phyloP scores from a whole-genome alignment of 306 rosid species.

The Coriaria nepalensis region DNA sequence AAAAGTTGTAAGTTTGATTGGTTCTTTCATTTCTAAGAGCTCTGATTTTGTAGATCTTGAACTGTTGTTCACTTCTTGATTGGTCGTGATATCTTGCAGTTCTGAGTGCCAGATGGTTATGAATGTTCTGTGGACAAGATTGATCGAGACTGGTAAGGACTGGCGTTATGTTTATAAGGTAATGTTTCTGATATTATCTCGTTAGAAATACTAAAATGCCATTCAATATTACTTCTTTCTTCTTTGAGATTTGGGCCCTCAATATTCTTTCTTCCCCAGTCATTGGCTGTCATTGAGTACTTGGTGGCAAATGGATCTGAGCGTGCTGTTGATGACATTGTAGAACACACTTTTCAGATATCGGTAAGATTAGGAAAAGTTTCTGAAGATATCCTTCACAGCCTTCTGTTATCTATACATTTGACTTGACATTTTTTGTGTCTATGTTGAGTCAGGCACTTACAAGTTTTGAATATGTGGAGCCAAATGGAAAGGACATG shows the following conservation, averaged over 20 bases:
- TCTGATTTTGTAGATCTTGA: neutral
- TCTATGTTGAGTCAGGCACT: constrained; percentile 54
- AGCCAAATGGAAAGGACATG: constrained; percentile 88
- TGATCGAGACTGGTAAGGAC: constrained; percentile 87
- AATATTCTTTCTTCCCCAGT: constrained; percentile 40
- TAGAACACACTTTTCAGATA: constrained; percentile 94
- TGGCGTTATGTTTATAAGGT: constrained; percentile 99
- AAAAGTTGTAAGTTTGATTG: constrained; percentile 52
- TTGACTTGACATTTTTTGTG: constrained; percentile 6
- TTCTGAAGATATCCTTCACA: neutral
- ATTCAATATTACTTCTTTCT: constrained; percentile 3
- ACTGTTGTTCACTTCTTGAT: constrained; percentile 13
- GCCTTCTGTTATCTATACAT: constrained; percentile 5
- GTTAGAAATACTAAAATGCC: constrained; percentile 1
- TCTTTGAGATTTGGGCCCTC: constrained; percentile 9
- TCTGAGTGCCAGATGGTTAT: constrained; percentile 96
- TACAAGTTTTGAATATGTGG: constrained; percentile 90
- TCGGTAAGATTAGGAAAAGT: constrained; percentile 37
- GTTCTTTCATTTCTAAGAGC: neutral
- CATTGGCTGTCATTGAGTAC: constrained; percentile 93
- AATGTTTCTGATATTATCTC: constrained; percentile 10
- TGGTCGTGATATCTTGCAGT: constrained; percentile 36
- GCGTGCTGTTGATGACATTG: constrained; percentile 95
- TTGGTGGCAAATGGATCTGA: constrained; percentile 89
- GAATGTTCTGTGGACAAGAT: constrained; percentile 94